Percentiles rank a stretch among this genome's conserved stretches.
Conservation (phyloP, 2,329 filamentous ascomycete species). For the Kalmusia sp. region DNA sequence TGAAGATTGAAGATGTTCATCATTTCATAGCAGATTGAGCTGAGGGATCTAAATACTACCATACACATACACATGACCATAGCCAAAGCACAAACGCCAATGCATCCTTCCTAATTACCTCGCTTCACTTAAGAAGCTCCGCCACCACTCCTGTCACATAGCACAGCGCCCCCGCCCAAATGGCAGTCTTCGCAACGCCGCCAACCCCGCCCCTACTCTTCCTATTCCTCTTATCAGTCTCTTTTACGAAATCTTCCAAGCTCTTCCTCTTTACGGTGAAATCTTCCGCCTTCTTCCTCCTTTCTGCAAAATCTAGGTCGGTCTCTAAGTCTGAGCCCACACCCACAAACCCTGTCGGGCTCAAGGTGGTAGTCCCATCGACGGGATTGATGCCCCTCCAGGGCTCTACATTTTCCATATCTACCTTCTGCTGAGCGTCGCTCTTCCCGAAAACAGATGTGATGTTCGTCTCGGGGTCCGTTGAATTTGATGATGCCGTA, state of each 20-base stretch:
- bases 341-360: constrained; percentile 43
- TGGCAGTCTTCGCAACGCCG: constrained; percentile 38
- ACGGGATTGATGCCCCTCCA: constrained; percentile 38
- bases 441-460: not conserved
- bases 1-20: no score
- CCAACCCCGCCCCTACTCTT: constrained; percentile 22
- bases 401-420: not conserved
- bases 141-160: constrained; percentile 42
- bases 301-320: constrained; percentile 31
- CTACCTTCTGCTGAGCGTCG: not conserved
- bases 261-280: not conserved
- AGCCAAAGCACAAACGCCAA: not conserved
- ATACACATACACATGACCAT: no score
- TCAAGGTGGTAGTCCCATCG: constrained; percentile 42
- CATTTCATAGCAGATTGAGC: no score
- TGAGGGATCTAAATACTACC: no score
- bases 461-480: not conserved
- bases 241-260: not conserved
- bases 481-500: constrained; percentile 9
- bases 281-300: constrained; percentile 26
- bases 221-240: not conserved
- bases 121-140: constrained; percentile 19
- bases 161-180: constrained; percentile 35
- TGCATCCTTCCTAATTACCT: no score
- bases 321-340: constrained; percentile 28